Base-by-base conservation (phyloP, 2,329 filamentous ascomycete species). In the Penicillium sp. region DNA sequence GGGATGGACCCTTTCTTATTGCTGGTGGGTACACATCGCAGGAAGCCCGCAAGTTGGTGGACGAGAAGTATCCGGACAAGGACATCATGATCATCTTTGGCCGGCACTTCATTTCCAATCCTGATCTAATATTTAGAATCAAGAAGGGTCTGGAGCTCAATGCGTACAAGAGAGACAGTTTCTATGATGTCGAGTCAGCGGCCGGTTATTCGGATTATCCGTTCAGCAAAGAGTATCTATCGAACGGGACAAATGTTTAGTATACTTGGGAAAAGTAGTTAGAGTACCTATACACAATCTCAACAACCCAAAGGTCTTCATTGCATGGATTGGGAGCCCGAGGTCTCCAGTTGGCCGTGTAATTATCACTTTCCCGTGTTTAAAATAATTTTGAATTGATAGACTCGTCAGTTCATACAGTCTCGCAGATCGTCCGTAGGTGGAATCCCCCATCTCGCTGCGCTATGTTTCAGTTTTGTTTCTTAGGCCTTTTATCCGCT, bases 1-100 rank as follows among this genome's bases (percentile, higher is more conserved):
- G 75, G 73, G 53, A 59, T 5, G 69, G 63, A 5, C 75, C 75
- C 0, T 54, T 81, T 35, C 51, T 81, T 2, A 56, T 79, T 6
- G 72, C 72, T 2, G 75, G 75, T 21, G 73, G 70, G 3, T 76
- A 71, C 59, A 69, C 60, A 6, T 53, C 64, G 0, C 65, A 67
- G 0, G 61, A 57, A 9, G 71, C 72, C 1, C 57, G 64, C 21
- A 62, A 60, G 21, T 61, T 65, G 0, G 65, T 67, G 1, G 64
- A 66, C n/a, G 29, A 56, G 19, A 48, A 52, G 17, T 61, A 61
- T 31, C 50, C 49, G n/a, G 48, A 58, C 6, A 43, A 55, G 8
- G 53, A 65, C 26, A 50, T 64, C 12, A 50, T 56, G 4, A 49
- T 73, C 2, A 61, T 61, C 0, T 72, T 74, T 59, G 71, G 62